A percentile compares a stretch with the other conserved stretches of the same genome.
phyloP scores from a whole-genome alignment of 208 protist species.

The Leishmania turanica region DNA sequence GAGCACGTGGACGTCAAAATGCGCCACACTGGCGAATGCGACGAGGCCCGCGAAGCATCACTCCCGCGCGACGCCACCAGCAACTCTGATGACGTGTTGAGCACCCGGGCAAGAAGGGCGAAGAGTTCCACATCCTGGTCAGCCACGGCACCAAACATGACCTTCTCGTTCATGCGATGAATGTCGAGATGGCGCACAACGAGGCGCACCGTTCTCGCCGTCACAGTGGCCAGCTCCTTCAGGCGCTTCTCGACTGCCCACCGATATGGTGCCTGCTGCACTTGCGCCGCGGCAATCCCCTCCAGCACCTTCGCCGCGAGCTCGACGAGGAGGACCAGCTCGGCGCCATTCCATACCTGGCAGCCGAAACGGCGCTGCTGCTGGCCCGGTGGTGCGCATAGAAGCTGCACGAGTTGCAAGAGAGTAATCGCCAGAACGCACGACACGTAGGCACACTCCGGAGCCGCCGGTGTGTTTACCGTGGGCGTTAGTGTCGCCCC shows the following conservation, averaged over 20 bases:
- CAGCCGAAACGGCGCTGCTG: constrained; percentile 1
- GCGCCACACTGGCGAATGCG: constrained; percentile 16
- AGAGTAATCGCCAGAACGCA: constrained; percentile 23
- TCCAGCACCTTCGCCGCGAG: constrained; percentile 23
- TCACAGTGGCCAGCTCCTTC: not conserved
- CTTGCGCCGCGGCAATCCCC: constrained; percentile 2
- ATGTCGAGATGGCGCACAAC: constrained; percentile 26
- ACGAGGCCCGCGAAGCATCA: not conserved
- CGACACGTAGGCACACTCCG: constrained; percentile 32
- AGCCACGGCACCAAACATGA: constrained; percentile 26
- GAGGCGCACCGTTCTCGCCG: constrained; percentile 4
- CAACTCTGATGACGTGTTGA: constrained; percentile 23
- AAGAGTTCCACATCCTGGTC: constrained; percentile 22
- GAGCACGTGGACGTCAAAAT: constrained; percentile 16
- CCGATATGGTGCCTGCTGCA: constrained; percentile 14
- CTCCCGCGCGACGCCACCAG: not conserved
- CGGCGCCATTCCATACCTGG: not conserved
- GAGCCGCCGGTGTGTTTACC: not conserved
- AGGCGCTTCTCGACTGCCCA: constrained; percentile 23
- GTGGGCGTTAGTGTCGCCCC: not conserved
- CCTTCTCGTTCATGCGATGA: constrained; percentile 26
- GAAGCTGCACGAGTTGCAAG: constrained; percentile 20
- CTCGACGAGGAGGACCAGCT: constrained; percentile 37
- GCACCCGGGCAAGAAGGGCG: constrained; percentile 12
- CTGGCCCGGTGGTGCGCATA: constrained; percentile 11